phyloP scores from a whole-genome alignment of 331 rosid genomes.

The Malus hybrid region DNA sequence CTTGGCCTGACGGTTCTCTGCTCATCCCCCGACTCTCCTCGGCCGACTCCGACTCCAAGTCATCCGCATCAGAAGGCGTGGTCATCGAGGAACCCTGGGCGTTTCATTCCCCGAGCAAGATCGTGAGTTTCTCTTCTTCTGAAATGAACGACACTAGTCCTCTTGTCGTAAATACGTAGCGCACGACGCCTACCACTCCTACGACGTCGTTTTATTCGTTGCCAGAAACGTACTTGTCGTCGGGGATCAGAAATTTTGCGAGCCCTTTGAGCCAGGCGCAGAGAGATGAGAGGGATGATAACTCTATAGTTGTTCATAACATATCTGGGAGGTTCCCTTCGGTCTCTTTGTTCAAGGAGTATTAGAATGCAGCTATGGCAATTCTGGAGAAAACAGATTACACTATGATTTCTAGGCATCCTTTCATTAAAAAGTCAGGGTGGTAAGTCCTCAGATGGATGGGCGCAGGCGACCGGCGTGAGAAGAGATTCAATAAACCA shows the following conservation, averaged over 20 bases:
- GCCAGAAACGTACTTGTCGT: slow-evolving; percentile 49
- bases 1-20: too few relatives aligned
- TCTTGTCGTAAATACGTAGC: slow-evolving; percentile 41
- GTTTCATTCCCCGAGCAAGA: slow-evolving; percentile 63
- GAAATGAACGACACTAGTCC: slow-evolving; percentile 43
- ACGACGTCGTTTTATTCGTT: slow-evolving; percentile 29
- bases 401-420: too few relatives aligned
- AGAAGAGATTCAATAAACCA: too few relatives aligned
- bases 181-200: slow-evolving; percentile 44
- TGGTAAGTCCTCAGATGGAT: too few relatives aligned
- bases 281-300: slow-evolving; percentile 31
- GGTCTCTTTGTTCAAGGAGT: too few relatives aligned
- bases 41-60: slow-evolving; percentile 13
- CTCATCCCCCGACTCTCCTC: background rate
- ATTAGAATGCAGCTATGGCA: too few relatives aligned
- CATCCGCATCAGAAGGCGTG: slow-evolving; percentile 21
- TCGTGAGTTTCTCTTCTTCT: slow-evolving; percentile 30
- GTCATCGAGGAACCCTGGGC: slow-evolving; percentile 61
- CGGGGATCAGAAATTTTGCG: slow-evolving; percentile 36
- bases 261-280: slow-evolving; percentile 22
- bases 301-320: slow-evolving; percentile 29
- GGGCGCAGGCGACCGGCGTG: too few relatives aligned
- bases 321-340: slow-evolving; percentile 48
- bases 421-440: too few relatives aligned
- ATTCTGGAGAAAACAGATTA: too few relatives aligned